Evolutionary conservation across 2,329 filamentous ascomycete species (phyloP).

Genomic region (Ustulina deusta): DNA sequence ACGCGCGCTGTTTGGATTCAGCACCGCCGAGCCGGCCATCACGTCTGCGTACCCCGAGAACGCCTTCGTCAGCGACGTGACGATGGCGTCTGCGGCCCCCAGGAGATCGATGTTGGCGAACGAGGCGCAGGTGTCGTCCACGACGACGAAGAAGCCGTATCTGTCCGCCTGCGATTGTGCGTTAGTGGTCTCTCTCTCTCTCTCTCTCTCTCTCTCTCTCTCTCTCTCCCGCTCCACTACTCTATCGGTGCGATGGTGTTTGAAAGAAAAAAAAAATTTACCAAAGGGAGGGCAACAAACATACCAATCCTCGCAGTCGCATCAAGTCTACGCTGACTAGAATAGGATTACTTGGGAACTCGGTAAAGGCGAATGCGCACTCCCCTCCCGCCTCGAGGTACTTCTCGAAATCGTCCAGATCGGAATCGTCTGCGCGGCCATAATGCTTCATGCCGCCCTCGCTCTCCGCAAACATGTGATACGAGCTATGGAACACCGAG

Average conservation of each 20-base stretch:
- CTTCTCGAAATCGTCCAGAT: conserved; percentile 59
- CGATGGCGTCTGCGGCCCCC: conserved; percentile 60
- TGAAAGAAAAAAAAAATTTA: too few relatives aligned
- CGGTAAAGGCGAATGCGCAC: conserved; percentile 62
- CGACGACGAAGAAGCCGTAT: conserved; percentile 58
- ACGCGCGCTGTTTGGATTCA: conserved; percentile 42
- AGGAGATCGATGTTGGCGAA: conserved; percentile 65
- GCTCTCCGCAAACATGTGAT: conserved; percentile 60
- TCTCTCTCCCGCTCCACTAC: too few relatives aligned
- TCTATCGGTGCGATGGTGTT: too few relatives aligned
- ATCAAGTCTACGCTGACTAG: conserved; percentile 57
- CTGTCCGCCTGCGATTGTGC: conserved; percentile 50
- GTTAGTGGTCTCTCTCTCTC: background rate
- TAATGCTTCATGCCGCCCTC: conserved; percentile 61
- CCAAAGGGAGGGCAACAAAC: conserved; percentile 36
- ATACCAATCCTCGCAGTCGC: conserved; percentile 56
- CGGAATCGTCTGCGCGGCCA: conserved; percentile 56
- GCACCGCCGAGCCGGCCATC: conserved; percentile 43
- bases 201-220: too few relatives aligned
- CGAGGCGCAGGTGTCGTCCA: conserved; percentile 63
- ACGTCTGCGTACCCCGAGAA: conserved; percentile 67
- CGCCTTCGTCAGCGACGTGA: conserved; percentile 64
- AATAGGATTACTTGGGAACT: conserved; percentile 63
- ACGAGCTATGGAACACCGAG: conserved; percentile 64
- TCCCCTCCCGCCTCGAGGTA: conserved; percentile 57